These are phyloP conservation scores for Sphenostylis stenocarpa DNA, from an alignment of 306 rosid species.

Conservation along the genomic window DNA sequence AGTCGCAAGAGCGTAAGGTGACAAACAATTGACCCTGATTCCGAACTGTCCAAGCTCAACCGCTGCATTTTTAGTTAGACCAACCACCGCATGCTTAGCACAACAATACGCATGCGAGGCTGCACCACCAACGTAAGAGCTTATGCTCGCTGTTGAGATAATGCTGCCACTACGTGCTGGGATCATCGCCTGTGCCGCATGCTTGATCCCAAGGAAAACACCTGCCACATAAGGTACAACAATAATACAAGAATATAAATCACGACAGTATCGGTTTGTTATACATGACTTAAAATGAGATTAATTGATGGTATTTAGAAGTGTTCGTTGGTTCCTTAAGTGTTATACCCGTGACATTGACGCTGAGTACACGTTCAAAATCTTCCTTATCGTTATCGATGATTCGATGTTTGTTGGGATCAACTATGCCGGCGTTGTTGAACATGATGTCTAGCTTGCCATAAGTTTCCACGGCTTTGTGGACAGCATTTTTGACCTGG, in stretches of 20 bases:
- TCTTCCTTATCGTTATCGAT: conserved; percentile 58
- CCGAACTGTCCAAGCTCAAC: conserved; percentile 83
- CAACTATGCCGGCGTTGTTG: conserved; percentile 75
- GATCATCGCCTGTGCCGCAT: conserved; percentile 74
- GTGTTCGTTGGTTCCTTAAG: too few relatives aligned
- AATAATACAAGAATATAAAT: not conserved
- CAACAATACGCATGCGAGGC: conserved; percentile 70
- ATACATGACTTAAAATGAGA: too few relatives aligned
- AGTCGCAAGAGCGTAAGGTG: conserved; percentile 65
- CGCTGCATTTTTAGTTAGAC: conserved; percentile 69
- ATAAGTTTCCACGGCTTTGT: conserved; percentile 31
- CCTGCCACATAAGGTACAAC: conserved; percentile 44
- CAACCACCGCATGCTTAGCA: conserved; percentile 75
- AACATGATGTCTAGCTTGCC: conserved; percentile 83
- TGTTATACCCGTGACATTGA: conserved; percentile 51
- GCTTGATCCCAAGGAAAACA: conserved; percentile 73
- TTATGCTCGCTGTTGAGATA: conserved; percentile 58
- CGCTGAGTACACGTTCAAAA: conserved; percentile 65
- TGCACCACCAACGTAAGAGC: conserved; percentile 62
- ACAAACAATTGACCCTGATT: conserved; percentile 74
- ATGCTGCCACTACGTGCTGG: conserved; percentile 52
- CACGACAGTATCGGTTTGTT: too few relatives aligned
- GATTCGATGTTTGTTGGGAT: conserved; percentile 48
- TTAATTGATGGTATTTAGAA: too few relatives aligned
- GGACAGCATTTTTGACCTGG: conserved; percentile 55